Conservation (phyloP, 2,329 filamentous ascomycete genomes). For the Aureobasidium lini region DNA sequence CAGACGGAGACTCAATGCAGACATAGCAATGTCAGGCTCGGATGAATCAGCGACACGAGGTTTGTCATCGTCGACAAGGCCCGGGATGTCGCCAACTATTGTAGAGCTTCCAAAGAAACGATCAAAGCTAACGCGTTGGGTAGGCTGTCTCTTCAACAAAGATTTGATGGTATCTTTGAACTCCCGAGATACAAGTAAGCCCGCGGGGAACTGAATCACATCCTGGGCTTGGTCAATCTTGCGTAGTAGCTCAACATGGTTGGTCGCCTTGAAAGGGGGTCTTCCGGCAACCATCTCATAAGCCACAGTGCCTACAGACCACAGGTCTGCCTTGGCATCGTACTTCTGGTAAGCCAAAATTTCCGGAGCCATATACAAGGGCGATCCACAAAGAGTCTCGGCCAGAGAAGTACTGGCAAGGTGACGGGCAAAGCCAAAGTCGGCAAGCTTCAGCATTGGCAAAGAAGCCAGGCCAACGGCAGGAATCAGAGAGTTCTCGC, state of each 20-base stretch:
- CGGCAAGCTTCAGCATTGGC: slow-evolving; percentile 94
- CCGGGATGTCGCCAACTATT: slow-evolving; percentile 68
- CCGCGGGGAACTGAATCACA: slow-evolving; percentile 71
- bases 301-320: slow-evolving; percentile 92
- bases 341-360: slow-evolving; percentile 96
- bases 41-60: slow-evolving; percentile 20
- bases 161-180: slow-evolving; percentile 75
- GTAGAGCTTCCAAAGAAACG: slow-evolving; percentile 74
- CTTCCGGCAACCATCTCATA: slow-evolving; percentile 92
- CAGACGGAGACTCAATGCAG: slow-evolving; percentile 26
- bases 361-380: slow-evolving; percentile 97
- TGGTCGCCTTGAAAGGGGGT: slow-evolving; percentile 84
- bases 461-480: slow-evolving; percentile 73
- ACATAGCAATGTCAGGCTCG: slow-evolving; percentile 20
- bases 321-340: slow-evolving; percentile 91
- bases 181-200: slow-evolving; percentile 59
- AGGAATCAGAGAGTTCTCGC: slow-evolving; percentile 72
- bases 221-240: slow-evolving; percentile 89
- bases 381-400: slow-evolving; percentile 92
- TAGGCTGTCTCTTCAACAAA: slow-evolving; percentile 76
- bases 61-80: slow-evolving; percentile 60
- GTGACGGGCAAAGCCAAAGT: slow-evolving; percentile 96
- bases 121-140: slow-evolving; percentile 77
- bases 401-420: slow-evolving; percentile 85
- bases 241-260: slow-evolving; percentile 87